These are phyloP conservation scores for Xylariaceae sp. DNA, from an alignment of 2,329 filamentous ascomycete species.

Conservation along the genomic window DNA sequence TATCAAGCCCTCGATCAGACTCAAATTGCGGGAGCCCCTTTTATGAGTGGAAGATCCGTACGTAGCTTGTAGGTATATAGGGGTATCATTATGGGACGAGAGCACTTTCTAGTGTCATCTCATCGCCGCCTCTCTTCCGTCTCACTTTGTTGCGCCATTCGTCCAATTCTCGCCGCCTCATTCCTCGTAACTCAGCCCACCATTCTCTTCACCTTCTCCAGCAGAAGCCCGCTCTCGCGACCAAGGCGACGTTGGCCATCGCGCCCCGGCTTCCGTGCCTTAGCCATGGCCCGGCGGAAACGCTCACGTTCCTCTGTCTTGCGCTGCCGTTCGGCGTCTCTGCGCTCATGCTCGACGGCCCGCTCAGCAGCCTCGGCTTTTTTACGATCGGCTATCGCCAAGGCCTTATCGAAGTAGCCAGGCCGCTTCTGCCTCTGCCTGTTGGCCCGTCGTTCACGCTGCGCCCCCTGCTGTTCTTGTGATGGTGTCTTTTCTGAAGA, in stretches of 20 bases:
- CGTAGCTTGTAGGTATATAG: not conserved
- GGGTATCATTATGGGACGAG: constrained; percentile 9
- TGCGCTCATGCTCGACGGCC: constrained; percentile 40
- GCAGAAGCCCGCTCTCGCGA: constrained; percentile 70
- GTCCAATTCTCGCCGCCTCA: not conserved
- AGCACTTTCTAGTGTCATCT: not conserved
- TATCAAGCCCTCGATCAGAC: not conserved
- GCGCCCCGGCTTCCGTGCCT: constrained; percentile 64
- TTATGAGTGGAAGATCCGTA: not conserved
- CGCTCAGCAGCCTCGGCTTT: constrained; percentile 26
- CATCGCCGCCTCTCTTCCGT: not conserved
- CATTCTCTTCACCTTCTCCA: constrained; percentile 74
- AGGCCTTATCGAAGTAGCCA: constrained; percentile 64
- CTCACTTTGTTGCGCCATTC: not conserved
- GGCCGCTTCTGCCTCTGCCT: constrained; percentile 33
- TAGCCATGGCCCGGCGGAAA: constrained; percentile 65
- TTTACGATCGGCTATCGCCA: constrained; percentile 43
- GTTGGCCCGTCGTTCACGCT: constrained; percentile 2
- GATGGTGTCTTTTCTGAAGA: not conserved
- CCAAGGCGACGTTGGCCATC: constrained; percentile 77
- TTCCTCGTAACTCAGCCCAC: constrained; percentile 43
- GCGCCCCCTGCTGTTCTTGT: not conserved
- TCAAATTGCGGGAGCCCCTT: not conserved
- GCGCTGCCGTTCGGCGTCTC: constrained; percentile 61
- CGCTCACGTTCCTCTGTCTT: constrained; percentile 61